Evolutionary conservation across 495 filamentous ascomycete genomes (phyloP).

Genomic region (Ascodesmis nigricans): DNA sequence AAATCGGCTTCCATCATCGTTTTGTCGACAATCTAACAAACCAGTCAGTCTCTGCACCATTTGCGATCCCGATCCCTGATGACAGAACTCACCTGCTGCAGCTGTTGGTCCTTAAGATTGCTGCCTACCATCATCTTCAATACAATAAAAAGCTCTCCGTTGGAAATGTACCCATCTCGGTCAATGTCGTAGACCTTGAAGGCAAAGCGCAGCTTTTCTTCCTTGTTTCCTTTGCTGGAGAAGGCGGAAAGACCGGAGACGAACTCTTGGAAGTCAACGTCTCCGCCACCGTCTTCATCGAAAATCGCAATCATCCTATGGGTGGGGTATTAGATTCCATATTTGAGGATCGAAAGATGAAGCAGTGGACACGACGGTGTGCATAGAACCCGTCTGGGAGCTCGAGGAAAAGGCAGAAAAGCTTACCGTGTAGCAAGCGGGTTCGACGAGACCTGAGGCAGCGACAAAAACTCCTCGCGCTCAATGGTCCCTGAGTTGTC

Average conservation of each 20-base stretch:
- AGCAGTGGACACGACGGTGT: slow-evolving; percentile 1
- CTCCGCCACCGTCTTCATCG: slow-evolving; percentile 93
- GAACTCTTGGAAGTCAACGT: slow-evolving; percentile 98
- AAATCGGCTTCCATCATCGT: slow-evolving; percentile 99
- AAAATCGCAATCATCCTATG: slow-evolving; percentile 96
- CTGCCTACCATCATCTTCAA: slow-evolving; percentile 99
- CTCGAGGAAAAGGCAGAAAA: slow-evolving; percentile 2
- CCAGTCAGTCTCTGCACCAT: neutral
- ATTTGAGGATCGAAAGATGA: neutral
- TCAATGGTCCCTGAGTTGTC: slow-evolving; percentile 96
- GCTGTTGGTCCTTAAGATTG: slow-evolving; percentile 95
- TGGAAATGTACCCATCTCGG: slow-evolving; percentile 94
- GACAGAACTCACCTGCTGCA: slow-evolving; percentile 47
- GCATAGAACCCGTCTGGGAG: slow-evolving; percentile 6
- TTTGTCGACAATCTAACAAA: slow-evolving; percentile 65
- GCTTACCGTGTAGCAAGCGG: slow-evolving; percentile 73
- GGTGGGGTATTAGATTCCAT: too few species aligned
- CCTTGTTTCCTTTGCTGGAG: slow-evolving; percentile 93
- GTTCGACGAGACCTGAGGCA: slow-evolving; percentile 95
- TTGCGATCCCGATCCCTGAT: neutral
- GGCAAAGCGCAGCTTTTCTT: slow-evolving; percentile 91
- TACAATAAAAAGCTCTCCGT: slow-evolving; percentile 97
- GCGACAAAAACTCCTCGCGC: slow-evolving; percentile 90
- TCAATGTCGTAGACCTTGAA: slow-evolving; percentile 99
- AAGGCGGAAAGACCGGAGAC: slow-evolving; percentile 89